Evolutionary conservation across 2,329 filamentous ascomycete species (phyloP).

Genomic region (Emmonsiellopsis sp.): DNA sequence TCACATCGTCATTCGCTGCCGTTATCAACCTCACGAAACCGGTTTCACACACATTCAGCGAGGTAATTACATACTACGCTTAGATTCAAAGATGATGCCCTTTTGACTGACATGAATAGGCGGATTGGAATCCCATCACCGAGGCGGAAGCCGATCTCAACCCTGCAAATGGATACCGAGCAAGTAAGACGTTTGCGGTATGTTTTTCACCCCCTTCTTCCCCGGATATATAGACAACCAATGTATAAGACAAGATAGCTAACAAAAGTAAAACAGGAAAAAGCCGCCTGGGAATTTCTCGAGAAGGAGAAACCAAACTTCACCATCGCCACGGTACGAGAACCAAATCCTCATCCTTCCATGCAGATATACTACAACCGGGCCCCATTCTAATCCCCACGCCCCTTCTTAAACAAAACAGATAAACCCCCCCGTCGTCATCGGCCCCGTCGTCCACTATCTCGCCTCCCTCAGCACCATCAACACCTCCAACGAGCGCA

Average conservation of each 20-base stretch:
- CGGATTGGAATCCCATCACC: slow-evolving; percentile 36
- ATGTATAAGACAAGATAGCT: not conserved
- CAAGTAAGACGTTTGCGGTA: slow-evolving; percentile 44
- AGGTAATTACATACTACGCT: slow-evolving; percentile 1
- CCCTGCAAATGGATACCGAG: slow-evolving; percentile 31
- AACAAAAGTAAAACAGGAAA: slow-evolving; percentile 32
- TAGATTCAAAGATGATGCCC: not conserved
- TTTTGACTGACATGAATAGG: slow-evolving; percentile 17
- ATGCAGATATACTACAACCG: not conserved
- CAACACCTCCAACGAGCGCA: slow-evolving; percentile 64
- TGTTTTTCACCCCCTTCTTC: slow-evolving; percentile 1
- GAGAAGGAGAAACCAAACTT: slow-evolving; percentile 49
- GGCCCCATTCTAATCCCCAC: not conserved
- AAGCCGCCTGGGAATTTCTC: slow-evolving; percentile 57
- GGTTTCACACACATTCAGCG: slow-evolving; percentile 22
- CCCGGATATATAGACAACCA: not conserved
- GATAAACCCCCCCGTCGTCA: slow-evolving; percentile 49
- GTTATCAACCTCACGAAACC: slow-evolving; percentile 43
- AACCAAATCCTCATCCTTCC: not conserved
- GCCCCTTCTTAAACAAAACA: not conserved
- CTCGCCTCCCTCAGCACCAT: slow-evolving; percentile 53
- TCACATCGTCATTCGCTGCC: slow-evolving; percentile 61
- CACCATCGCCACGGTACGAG: slow-evolving; percentile 46
- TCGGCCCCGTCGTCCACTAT: slow-evolving; percentile 56
- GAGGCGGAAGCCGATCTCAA: slow-evolving; percentile 31